Base-by-base conservation (phyloP, 129 eudicot species). In the Artemisia tridentata region DNA sequence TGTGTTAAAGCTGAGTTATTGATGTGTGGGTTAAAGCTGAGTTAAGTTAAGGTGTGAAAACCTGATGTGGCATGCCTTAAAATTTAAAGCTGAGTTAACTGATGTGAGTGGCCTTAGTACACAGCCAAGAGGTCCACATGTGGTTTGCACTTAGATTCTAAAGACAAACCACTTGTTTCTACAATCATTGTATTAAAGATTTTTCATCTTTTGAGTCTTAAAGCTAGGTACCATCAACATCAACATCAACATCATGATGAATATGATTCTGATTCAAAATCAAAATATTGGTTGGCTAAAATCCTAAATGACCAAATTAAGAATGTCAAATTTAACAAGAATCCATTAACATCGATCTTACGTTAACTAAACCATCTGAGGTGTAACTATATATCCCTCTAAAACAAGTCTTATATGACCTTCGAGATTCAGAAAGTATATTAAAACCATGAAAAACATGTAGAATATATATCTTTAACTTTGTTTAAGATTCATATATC, bases 51-150 rank as follows among this genome's bases (percentile, higher is more conserved):
- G n/a, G n/a, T n/a, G n/a, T n/a, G n/a, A n/a, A n/a, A n/a, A n/a
- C n/a, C n/a, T n/a, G n/a, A n/a, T n/a, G n/a, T n/a, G n/a, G n/a
- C n/a, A n/a, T n/a, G n/a, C n/a, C n/a, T n/a, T n/a, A n/a, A n/a
- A n/a, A n/a, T n/a, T n/a, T n/a, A n/a, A n/a, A n/a, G n/a, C n/a
- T n/a, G n/a, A n/a, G n/a, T n/a, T n/a, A n/a, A n/a, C n/a, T n/a
- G n/a, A n/a, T n/a, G n/a, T n/a, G n/a, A n/a, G n/a, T n/a, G n/a
- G n/a, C n/a, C n/a, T n/a, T n/a, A n/a, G 27, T 74, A 71, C 78
- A 80, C 41, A 27, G 31, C 50, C 47, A 70, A 75, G 67, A 75
- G 74, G 71, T 80, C 81, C 84, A 75, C 78, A 47, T 71, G 16
- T 65, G 67, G 68, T 75, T 38, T 71, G 78, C 84, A 80, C 78